phyloP scores from a whole-genome alignment of 2,329 filamentous ascomycete genomes.

The Aspergillus udagawae region DNA sequence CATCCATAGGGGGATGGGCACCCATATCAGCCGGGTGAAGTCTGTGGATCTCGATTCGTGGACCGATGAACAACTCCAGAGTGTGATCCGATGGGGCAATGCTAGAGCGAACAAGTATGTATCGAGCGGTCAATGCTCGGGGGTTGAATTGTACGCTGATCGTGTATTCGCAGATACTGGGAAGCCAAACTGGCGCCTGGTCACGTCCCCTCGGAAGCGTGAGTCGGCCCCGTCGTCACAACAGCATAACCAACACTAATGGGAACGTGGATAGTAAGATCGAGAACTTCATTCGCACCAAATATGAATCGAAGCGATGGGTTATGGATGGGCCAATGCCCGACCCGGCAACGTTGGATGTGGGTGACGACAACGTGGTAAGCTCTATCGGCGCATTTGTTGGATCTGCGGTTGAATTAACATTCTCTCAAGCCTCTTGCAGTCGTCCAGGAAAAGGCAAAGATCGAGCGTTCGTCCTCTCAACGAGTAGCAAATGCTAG shows the following conservation, averaged over 20 bases:
- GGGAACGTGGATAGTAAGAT: constrained; percentile 62
- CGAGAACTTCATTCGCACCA: constrained; percentile 98
- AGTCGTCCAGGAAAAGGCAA: constrained; percentile 67
- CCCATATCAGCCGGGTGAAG: constrained; percentile 96
- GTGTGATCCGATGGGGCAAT: constrained; percentile 93
- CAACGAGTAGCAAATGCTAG: constrained; percentile 44
- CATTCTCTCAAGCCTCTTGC: constrained; percentile 52
- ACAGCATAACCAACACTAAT: constrained; percentile 9
- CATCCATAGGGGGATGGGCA: constrained; percentile 98
- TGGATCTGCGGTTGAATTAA: constrained; percentile 16
- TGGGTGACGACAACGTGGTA: constrained; percentile 78
- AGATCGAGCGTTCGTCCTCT: constrained; percentile 58
- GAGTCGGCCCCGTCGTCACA: constrained; percentile 23
- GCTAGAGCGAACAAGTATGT: constrained; percentile 84
- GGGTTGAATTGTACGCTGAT: constrained; percentile 7
- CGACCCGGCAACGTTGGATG: constrained; percentile 83
- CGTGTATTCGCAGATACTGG: constrained; percentile 61
- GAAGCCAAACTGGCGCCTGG: constrained; percentile 88
- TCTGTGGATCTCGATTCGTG: constrained; percentile 96
- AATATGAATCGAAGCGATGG: constrained; percentile 98
- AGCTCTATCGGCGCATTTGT: constrained; percentile 35
- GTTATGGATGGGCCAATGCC: constrained; percentile 97
- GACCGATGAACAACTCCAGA: constrained; percentile 97
- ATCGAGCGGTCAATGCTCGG: constrained; percentile 4
- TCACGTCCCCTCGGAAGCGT: constrained; percentile 87